These are phyloP conservation scores for Candida bentonensis DNA, from an alignment of 805 yeast genomes.

Conservation along the genomic window DNA sequence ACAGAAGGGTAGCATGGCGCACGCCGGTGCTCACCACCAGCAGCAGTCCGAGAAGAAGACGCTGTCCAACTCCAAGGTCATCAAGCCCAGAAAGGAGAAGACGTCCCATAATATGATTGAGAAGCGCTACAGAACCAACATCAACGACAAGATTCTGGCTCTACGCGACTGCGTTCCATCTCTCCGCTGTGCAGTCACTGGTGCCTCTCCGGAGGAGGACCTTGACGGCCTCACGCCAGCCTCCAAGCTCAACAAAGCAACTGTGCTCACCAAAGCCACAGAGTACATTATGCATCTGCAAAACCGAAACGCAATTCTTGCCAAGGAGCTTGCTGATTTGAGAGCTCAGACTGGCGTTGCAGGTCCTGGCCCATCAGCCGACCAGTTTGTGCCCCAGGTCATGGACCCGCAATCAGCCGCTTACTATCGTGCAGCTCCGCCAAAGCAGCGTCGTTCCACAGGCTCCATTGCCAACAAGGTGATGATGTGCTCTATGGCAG, in stretches of 20 bases:
- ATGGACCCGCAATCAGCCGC: background rate
- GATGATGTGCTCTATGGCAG: slow-evolving; percentile 25
- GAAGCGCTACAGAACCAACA: slow-evolving; percentile 56
- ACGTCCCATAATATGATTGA: slow-evolving; percentile 60
- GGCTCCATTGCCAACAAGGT: slow-evolving; percentile 12
- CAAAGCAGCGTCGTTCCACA: background rate
- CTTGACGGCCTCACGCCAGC: slow-evolving; percentile 70
- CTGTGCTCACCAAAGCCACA: slow-evolving; percentile 61
- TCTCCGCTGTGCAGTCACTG: slow-evolving; percentile 42
- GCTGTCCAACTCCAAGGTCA: slow-evolving; percentile 11
- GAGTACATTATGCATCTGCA: slow-evolving; percentile 70
- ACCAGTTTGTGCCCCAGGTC: background rate
- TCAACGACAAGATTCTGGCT: slow-evolving; percentile 50
- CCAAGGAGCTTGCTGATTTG: slow-evolving; percentile 39
- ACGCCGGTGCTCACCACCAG: background rate
- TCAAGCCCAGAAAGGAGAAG: slow-evolving; percentile 35
- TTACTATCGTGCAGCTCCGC: background rate
- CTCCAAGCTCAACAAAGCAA: slow-evolving; percentile 61
- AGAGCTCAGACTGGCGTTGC: slow-evolving; percentile 2
- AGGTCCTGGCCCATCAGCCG: no score
- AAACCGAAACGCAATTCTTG: slow-evolving; percentile 36
- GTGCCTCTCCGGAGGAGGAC: slow-evolving; percentile 32
- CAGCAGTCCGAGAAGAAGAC: slow-evolving; percentile 2
- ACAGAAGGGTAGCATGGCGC: background rate
- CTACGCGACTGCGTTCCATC: slow-evolving; percentile 68